Evolutionary conservation across 2,329 filamentous ascomycete genomes (phyloP).

Genomic region (Cladosporium sp.): DNA sequence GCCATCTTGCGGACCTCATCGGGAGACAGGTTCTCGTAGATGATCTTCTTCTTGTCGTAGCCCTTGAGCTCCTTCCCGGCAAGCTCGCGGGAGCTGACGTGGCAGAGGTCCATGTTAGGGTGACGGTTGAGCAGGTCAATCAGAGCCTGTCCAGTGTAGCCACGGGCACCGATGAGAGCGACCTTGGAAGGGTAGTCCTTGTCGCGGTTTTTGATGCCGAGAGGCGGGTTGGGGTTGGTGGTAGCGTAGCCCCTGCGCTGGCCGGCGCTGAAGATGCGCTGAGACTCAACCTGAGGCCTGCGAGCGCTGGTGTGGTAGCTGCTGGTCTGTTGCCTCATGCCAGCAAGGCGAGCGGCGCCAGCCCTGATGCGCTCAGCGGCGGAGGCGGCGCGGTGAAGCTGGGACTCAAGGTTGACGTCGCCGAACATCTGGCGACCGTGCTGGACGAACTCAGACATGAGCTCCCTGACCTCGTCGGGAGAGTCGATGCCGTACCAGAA

Average conservation of each 20-base stretch:
- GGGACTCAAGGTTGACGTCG: constrained; percentile 80
- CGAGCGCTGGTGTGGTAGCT: constrained; percentile 60
- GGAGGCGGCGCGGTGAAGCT: constrained; percentile 72
- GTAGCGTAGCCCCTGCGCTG: constrained; percentile 48
- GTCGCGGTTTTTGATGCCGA: constrained; percentile 82
- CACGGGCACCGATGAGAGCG: constrained; percentile 84
- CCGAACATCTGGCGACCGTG: constrained; percentile 84
- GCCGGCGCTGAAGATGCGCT: neutral
- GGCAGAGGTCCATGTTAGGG: constrained; percentile 81
- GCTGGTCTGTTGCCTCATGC: constrained; percentile 55
- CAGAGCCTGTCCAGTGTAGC: constrained; percentile 89
- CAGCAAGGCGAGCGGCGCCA: constrained; percentile 38
- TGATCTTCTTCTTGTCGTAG: constrained; percentile 87
- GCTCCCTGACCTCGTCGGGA: constrained; percentile 72
- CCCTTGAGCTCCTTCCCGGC: constrained; percentile 81
- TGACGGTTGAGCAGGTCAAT: constrained; percentile 84
- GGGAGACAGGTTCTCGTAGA: constrained; percentile 82
- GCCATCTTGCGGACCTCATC: constrained; percentile 87
- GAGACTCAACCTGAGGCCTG: constrained; percentile 8
- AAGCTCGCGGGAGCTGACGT: constrained; percentile 92
- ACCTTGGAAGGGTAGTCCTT: constrained; percentile 75
- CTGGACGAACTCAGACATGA: constrained; percentile 81
- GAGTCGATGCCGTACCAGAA: constrained; percentile 94
- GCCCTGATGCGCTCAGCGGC: constrained; percentile 60
- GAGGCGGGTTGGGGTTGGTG: constrained; percentile 85